These are phyloP conservation scores for Cladosporium sp. DNA, from an alignment of 2,329 filamentous ascomycete species.

Conservation along the genomic window DNA sequence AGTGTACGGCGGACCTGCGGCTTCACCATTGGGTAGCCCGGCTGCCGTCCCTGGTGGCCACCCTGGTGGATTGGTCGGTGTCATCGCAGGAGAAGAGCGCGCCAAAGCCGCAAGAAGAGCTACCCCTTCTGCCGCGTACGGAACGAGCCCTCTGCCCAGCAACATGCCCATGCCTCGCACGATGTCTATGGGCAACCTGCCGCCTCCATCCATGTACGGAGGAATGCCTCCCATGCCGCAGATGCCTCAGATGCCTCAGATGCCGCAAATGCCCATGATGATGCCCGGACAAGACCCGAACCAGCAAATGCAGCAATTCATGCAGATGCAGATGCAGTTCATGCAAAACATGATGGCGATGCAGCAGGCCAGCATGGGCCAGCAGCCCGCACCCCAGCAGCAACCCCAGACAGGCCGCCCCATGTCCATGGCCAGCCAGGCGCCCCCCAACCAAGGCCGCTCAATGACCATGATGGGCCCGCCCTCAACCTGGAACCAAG, in stretches of 20 bases:
- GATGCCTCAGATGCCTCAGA: conserved; percentile 24
- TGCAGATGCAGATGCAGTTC: conserved; percentile 35
- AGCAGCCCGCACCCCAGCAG: conserved; percentile 11
- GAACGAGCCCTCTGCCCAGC: conserved; percentile 24
- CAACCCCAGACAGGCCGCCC: conserved; percentile 19
- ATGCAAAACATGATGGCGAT: conserved; percentile 36
- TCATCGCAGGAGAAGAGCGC: conserved; percentile 80
- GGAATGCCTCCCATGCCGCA: conserved; percentile 22
- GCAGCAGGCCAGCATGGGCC: conserved; percentile 28
- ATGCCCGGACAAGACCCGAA: conserved; percentile 17
- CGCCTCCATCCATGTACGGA: conserved; percentile 22
- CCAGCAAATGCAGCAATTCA: conserved; percentile 32
- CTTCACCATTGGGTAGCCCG: conserved; percentile 4
- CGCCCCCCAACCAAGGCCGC: conserved; percentile 36
- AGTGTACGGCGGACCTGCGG: conserved; percentile 29
- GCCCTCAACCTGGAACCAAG: conserved; percentile 26
- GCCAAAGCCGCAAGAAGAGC: conserved; percentile 71
- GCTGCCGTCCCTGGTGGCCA: conserved; percentile 35
- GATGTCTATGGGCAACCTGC: conserved; percentile 30
- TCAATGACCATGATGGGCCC: conserved; percentile 83
- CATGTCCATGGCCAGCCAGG: conserved; percentile 42
- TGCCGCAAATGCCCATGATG: conserved; percentile 22
- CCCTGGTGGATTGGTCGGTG: conserved; percentile 75
- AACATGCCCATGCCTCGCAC: conserved; percentile 26
- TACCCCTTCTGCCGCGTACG: conserved; percentile 56